Conservation (phyloP, 108 stramenopile species). For the Stephanodiscus minutulus region DNA sequence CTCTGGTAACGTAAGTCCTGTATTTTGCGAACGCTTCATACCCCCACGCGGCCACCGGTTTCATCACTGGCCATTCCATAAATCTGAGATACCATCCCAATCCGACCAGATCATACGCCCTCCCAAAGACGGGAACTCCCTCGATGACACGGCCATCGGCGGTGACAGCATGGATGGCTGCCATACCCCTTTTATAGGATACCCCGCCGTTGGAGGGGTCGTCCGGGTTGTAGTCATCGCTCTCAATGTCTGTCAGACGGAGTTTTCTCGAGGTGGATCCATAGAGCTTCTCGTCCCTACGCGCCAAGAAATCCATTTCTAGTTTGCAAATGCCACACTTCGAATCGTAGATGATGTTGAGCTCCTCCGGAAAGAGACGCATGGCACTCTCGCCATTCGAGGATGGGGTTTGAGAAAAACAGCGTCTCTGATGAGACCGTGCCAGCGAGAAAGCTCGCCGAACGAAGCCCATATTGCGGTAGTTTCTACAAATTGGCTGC, state of each 20-base stretch:
- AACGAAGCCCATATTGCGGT: not conserved
- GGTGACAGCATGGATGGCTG: slow-evolving; percentile 56
- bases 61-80: slow-evolving; percentile 37
- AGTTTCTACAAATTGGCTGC: not conserved
- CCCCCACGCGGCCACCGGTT: slow-evolving; percentile 32
- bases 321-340: slow-evolving; percentile 69
- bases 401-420: not conserved
- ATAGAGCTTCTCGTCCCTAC: slow-evolving; percentile 34
- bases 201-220: slow-evolving; percentile 61
- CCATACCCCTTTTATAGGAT: slow-evolving; percentile 55
- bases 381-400: not conserved
- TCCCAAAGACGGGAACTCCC: slow-evolving; percentile 57
- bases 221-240: slow-evolving; percentile 34
- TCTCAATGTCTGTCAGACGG: slow-evolving; percentile 64
- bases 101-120: slow-evolving; percentile 52
- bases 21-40: slow-evolving; percentile 61
- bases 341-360: slow-evolving; percentile 67
- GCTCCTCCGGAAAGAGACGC: slow-evolving; percentile 54
- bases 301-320: slow-evolving; percentile 60
- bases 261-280: slow-evolving; percentile 29
- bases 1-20: slow-evolving; percentile 55
- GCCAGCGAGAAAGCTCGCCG: not conserved
- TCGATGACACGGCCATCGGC: slow-evolving; percentile 49
- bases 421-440: not conserved
- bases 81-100: slow-evolving; percentile 58